Evolutionary conservation across 495 filamentous ascomycete species (phyloP).

Genomic region (Copromyces sp.): DNA sequence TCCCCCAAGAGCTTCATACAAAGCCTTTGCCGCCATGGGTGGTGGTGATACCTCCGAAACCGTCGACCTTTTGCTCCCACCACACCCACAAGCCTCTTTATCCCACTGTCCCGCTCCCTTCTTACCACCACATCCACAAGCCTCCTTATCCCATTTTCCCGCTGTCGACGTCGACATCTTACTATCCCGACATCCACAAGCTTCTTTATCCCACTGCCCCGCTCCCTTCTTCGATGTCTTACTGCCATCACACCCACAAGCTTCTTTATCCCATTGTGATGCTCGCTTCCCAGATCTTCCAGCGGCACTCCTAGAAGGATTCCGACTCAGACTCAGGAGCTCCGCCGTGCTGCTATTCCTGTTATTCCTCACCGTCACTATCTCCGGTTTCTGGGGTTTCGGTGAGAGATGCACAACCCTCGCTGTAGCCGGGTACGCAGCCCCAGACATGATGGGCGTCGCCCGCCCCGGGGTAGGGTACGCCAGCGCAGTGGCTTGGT

Average conservation of each 20-base stretch:
- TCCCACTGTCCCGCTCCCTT: too few species aligned
- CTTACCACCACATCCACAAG: neutral
- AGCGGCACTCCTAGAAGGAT: neutral
- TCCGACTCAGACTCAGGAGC: neutral
- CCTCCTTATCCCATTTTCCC: neutral
- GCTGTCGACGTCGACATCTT: too few species aligned
- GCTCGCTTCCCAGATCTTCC: neutral
- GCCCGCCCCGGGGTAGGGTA: neutral
- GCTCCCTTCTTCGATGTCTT: too few species aligned
- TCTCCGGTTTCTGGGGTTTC: neutral
- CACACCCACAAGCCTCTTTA: too few species aligned
- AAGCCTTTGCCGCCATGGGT: neutral
- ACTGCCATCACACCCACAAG: too few species aligned
- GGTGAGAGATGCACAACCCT: neutral
- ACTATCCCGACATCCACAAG: too few species aligned
- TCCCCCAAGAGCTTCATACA: neutral
- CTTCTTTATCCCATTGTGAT: too few species aligned
- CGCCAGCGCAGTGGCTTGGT: neutral
- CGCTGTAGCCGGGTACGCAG: neutral
- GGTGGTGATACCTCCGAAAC: neutral
- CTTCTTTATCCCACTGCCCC: too few species aligned
- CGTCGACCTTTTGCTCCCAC: neutral
- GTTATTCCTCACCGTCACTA: neutral
- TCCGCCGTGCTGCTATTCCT: neutral
- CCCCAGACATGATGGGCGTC: neutral